A percentile compares a stretch with the other conserved stretches of the same genome.
phyloP scores from a whole-genome alignment of 2,329 filamentous ascomycete species.

The Colletotrichum tofieldiae region DNA sequence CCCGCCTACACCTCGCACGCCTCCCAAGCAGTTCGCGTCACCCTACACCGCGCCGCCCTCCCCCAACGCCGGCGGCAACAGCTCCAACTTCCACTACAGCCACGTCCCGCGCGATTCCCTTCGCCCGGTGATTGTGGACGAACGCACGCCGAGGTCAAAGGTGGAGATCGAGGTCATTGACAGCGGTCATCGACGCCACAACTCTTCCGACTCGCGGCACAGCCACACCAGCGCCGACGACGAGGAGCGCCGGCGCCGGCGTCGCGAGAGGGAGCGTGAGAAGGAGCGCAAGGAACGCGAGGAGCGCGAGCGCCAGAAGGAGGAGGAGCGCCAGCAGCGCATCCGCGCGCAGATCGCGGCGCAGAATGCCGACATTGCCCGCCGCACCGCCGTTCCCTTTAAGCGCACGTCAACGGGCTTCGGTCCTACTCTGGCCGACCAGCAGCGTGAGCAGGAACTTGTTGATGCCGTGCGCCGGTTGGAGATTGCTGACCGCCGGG shows the following conservation, averaged over 20 bases:
- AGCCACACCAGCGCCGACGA: conserved; percentile 50
- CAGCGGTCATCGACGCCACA: conserved; percentile 50
- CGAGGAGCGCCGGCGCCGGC: conserved; percentile 48
- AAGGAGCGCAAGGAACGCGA: conserved; percentile 45
- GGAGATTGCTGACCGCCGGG: conserved; percentile 48
- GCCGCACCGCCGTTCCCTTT: conserved; percentile 53
- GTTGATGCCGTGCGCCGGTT: conserved; percentile 53
- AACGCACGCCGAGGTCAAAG: conserved; percentile 49
- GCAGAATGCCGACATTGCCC: conserved; percentile 61
- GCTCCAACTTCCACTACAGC: conserved; percentile 45
- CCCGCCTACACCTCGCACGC: conserved; percentile 62
- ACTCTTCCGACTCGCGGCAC: conserved; percentile 55
- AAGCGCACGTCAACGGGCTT: conserved; percentile 39
- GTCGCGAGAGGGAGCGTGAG: conserved; percentile 45
- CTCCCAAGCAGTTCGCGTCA: conserved; percentile 59
- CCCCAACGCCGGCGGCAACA: conserved; percentile 44
- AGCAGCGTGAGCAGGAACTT: conserved; percentile 52
- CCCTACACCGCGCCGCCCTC: conserved; percentile 59
- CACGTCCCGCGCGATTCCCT: conserved; percentile 44
- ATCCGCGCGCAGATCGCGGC: conserved; percentile 55
- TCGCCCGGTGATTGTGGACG: conserved; percentile 58
- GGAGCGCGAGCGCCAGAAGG: conserved; percentile 47
- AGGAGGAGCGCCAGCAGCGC: conserved; percentile 47
- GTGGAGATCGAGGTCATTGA: conserved; percentile 58
- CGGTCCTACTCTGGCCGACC: conserved; percentile 21